These are phyloP conservation scores for Amanita muscaria DNA, from an alignment of 768 basidiomycete genomes.

Conservation along the genomic window DNA sequence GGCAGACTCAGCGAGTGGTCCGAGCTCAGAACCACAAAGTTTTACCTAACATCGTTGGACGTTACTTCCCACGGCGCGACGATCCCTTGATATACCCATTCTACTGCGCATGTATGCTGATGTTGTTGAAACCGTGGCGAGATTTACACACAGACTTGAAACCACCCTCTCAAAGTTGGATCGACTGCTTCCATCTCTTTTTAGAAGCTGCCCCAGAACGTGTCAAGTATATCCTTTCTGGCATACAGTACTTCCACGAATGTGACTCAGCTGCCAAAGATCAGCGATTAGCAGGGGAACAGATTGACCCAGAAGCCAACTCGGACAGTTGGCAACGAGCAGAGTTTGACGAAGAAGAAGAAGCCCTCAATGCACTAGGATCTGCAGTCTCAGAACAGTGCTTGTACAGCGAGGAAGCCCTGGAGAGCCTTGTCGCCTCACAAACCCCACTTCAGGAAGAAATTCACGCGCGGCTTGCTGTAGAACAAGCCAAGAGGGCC, in stretches of 20 bases:
- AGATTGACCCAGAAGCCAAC: too few relatives aligned
- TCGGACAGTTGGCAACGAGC: too few relatives aligned
- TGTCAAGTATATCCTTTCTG: not conserved
- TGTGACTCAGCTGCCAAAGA: slow-evolving; percentile 4
- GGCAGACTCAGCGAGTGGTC: slow-evolving; percentile 8
- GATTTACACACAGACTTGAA: slow-evolving; percentile 20
- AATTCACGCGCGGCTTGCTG: too few relatives aligned
- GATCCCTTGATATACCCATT: slow-evolving; percentile 15
- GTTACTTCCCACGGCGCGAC: slow-evolving; percentile 23
- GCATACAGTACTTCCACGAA: slow-evolving; percentile 10
- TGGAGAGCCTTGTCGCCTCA: too few relatives aligned
- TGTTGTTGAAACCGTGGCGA: slow-evolving; percentile 32
- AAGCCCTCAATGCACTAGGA: too few relatives aligned
- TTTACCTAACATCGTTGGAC: slow-evolving; percentile 29
- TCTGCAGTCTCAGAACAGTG: too few relatives aligned
- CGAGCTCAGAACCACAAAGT: slow-evolving; percentile 20
- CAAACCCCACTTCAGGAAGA: too few relatives aligned
- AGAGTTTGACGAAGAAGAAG: too few relatives aligned
- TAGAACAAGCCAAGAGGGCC: too few relatives aligned
- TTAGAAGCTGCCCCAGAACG: not conserved
- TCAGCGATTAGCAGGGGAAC: too few relatives aligned
- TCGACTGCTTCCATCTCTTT: too few relatives aligned
- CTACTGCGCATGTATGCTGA: slow-evolving; percentile 29
- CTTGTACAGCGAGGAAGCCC: too few relatives aligned
- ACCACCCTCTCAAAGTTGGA: slow-evolving; percentile 14